Base-by-base conservation (phyloP, 2,329 filamentous ascomycete genomes). In the Fusarium mexicanum region DNA sequence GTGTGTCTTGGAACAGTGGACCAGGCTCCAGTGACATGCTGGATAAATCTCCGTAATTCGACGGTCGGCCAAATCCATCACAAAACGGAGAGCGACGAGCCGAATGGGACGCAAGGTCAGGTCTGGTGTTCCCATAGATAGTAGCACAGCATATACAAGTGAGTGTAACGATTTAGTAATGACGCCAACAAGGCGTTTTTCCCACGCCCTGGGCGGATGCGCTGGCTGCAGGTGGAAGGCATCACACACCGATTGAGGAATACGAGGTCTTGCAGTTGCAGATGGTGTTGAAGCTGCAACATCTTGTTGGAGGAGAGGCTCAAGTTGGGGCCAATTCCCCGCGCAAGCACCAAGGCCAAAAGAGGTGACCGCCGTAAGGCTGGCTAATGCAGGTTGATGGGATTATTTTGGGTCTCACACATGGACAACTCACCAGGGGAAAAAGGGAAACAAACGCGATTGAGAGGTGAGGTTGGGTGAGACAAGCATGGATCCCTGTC, bases 231-330 rank as follows among this genome's bases (percentile, higher is more conserved):
- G 64, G 54, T 72, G 54, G 59, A 48, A 64, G n/a, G 64, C 57
- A 73, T 67, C 69, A 70, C 71, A 73, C 71, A 74, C 71, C 60
- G 54, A 55, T 62, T 40, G 51, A 55, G 44, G 63, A 74, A 74
- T 74, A 74, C 71, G 71, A 74, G 67, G 63, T 53, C 26, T 20
- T 47, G 20, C 31, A 59, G 33, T 48, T 51, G 38, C 48, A 40
- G 41, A 35, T 65, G 67, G 66, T 66, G 66, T 57, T 61, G 67
- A 38, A 29, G 63, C 40, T 62, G 62, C 69, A 48, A 53, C n/a
- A 48, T 62, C 50, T 72, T 67, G 67, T 72, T 74, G 71, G 71
- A 61, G 54, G 67, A 26, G 62, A 74, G 50, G 71, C 71, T 73
- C 66, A 73, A 67, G 38, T 41, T 40, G 38, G 51, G 41, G 5